Conservation (phyloP, 768 basidiomycete genomes). For the Boletus sp. region DNA sequence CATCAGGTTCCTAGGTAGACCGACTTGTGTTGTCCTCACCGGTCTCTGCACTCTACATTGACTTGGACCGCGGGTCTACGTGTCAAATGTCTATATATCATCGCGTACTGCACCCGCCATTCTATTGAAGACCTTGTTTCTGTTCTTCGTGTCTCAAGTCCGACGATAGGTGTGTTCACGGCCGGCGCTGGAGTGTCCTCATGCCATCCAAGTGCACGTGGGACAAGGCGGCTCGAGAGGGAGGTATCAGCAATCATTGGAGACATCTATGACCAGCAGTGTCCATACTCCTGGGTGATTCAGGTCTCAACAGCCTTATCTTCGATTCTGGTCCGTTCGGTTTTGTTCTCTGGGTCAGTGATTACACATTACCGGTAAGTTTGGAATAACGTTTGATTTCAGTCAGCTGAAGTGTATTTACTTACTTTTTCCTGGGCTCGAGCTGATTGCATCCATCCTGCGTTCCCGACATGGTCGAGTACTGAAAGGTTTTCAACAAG, state of each 20-base stretch:
- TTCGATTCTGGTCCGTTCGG: neutral
- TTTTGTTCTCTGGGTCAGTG: neutral
- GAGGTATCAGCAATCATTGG: neutral
- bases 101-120: neutral
- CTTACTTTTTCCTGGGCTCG: neutral
- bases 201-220: neutral
- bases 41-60: neutral
- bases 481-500: neutral
- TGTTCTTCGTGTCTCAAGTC: neutral
- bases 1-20: neutral
- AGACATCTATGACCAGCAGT: neutral
- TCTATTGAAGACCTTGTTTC: neutral
- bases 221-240: neutral
- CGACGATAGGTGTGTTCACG: neutral
- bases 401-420: neutral
- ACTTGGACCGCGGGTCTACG: neutral
- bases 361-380: neutral
- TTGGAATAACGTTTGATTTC: neutral
- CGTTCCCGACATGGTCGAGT: neutral
- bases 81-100: neutral
- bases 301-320: neutral
- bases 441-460: neutral
- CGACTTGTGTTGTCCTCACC: no score
- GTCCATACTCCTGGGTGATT: no score
- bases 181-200: neutral